Evolutionary conservation across 2,329 filamentous ascomycete species (phyloP).

Genomic region (Fusarium verrucosum): DNA sequence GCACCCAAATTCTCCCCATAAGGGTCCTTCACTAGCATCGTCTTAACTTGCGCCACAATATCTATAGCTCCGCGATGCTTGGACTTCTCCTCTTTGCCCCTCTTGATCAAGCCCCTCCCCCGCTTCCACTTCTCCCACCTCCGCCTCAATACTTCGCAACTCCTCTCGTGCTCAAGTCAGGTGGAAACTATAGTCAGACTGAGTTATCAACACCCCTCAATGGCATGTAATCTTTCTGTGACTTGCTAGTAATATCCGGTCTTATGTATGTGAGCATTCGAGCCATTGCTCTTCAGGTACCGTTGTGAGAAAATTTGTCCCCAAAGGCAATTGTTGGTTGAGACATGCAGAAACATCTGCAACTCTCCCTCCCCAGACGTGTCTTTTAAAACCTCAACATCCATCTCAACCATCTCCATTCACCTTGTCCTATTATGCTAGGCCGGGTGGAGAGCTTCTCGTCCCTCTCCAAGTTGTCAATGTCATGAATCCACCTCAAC

Average conservation of each 20-base stretch:
- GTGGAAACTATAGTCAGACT: slow-evolving; percentile 8
- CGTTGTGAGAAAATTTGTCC: background rate
- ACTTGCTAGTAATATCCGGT: background rate
- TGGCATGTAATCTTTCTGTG: background rate
- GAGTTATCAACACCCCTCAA: slow-evolving; percentile 3
- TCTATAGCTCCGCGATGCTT: background rate
- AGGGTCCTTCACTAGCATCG: slow-evolving; percentile 1
- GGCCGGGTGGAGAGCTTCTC: slow-evolving; percentile 8
- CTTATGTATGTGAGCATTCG: background rate
- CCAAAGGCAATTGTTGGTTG: background rate
- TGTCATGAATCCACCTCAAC: slow-evolving; percentile 14
- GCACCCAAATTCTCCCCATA: background rate
- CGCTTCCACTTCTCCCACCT: slow-evolving; percentile 8
- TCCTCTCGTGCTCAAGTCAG: slow-evolving; percentile 17
- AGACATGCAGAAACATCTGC: background rate
- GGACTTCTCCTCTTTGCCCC: slow-evolving; percentile 22
- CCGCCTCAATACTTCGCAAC: slow-evolving; percentile 23
- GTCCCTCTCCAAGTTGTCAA: slow-evolving; percentile 7
- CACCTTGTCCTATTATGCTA: slow-evolving; percentile 9
- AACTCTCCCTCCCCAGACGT: slow-evolving; percentile 1
- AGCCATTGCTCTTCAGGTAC: background rate
- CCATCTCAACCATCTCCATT: background rate
- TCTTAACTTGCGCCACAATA: slow-evolving; percentile 22
- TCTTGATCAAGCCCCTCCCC: slow-evolving; percentile 9
- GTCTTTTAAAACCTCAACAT: background rate